phyloP scores from a whole-genome alignment of 1,284 basidiomycete species.

The Ganoderma lucidum region DNA sequence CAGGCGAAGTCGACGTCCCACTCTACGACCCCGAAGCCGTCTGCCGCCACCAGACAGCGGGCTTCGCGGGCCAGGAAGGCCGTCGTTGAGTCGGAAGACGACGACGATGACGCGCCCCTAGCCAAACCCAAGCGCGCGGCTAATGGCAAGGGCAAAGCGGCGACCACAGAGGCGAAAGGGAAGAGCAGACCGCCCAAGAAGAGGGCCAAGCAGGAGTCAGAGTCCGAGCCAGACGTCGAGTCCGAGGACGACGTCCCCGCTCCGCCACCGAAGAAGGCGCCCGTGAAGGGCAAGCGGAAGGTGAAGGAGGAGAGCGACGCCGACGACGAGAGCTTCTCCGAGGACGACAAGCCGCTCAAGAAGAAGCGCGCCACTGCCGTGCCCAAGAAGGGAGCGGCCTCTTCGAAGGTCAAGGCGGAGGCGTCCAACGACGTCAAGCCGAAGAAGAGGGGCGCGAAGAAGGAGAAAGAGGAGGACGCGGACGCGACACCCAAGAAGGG shows the following conservation, averaged over 20 bases:
- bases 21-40: slow-evolving; percentile 46
- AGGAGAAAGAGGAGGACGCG: slow-evolving; percentile 47
- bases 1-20: slow-evolving; percentile 56
- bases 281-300: slow-evolving; percentile 57
- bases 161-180: slow-evolving; percentile 21
- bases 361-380: slow-evolving; percentile 43
- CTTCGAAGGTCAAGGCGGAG: slow-evolving; percentile 54
- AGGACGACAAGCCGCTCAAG: slow-evolving; percentile 54
- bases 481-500: slow-evolving; percentile 51
- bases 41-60: slow-evolving; percentile 41
- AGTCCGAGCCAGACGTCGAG: slow-evolving; percentile 45
- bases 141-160: slow-evolving; percentile 38
- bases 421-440: slow-evolving; percentile 39
- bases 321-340: slow-evolving; percentile 49
- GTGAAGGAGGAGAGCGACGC: slow-evolving; percentile 62
- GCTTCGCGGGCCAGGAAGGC: slow-evolving; percentile 44
- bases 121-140: slow-evolving; percentile 37
- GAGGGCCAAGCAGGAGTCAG: slow-evolving; percentile 71
- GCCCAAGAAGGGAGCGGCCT: slow-evolving; percentile 39
- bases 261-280: slow-evolving; percentile 48
- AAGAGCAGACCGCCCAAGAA: slow-evolving; percentile 59
- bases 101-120: slow-evolving; percentile 44
- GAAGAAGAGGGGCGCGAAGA: slow-evolving; percentile 45
- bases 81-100: slow-evolving; percentile 34
- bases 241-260: slow-evolving; percentile 55